Conservation (phyloP, 1,284 basidiomycete genomes). For the Stygiomarasmius scandens region DNA sequence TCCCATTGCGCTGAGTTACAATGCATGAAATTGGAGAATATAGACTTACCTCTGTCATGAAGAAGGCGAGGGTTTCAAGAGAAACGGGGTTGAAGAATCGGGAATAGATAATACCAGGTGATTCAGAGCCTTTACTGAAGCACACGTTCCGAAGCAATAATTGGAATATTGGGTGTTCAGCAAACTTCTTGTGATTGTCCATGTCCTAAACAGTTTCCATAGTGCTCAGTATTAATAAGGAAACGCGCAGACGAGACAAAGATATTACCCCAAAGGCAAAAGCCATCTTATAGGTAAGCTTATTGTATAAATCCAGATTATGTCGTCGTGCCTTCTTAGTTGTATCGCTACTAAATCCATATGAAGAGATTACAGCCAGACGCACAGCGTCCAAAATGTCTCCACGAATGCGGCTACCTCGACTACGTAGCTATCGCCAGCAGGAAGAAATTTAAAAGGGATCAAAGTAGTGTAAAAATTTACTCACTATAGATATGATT, state of each 20-base stretch:
- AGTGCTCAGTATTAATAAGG: not conserved
- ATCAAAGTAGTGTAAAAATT: not conserved
- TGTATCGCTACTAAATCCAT: not conserved
- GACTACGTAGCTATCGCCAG: not conserved
- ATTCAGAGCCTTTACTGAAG: not conserved
- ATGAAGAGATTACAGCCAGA: not conserved
- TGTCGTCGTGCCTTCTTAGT: not conserved
- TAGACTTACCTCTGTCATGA: slow-evolving; percentile 5
- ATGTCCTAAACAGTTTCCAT: not conserved
- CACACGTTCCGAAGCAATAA: slow-evolving; percentile 3
- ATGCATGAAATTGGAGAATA: too few relatives aligned
- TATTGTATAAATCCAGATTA: not conserved
- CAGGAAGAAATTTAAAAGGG: too few relatives aligned
- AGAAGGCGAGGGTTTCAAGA: slow-evolving; percentile 1
- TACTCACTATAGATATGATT: not conserved
- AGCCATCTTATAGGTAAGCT: not conserved
- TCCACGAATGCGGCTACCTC: slow-evolving; percentile 3
- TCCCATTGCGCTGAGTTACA: too few relatives aligned
- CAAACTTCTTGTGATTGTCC: not conserved
- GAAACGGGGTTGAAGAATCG: slow-evolving; percentile 7
- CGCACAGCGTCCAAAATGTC: not conserved
- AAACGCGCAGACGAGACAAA: not conserved
- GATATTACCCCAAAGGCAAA: slow-evolving; percentile 1
- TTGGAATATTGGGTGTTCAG: slow-evolving; percentile 5
- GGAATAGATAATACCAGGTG: slow-evolving; percentile 5